Conservation (phyloP, 495 filamentous ascomycete species). For the Parachaetomium inaequale region DNA sequence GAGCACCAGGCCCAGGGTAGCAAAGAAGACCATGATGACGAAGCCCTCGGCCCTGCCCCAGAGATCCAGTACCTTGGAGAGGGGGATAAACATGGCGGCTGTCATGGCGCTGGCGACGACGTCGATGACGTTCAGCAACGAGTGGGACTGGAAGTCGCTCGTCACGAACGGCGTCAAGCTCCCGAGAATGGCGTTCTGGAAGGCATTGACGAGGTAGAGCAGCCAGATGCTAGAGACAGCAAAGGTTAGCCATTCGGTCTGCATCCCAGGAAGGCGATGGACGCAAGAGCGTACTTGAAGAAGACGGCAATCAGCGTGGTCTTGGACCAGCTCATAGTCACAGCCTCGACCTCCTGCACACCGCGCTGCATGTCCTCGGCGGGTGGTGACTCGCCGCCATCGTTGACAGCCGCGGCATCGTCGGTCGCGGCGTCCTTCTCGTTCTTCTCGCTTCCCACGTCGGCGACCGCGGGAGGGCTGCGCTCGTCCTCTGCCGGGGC, state of each 20-base stretch:
- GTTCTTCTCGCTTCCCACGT: conserved; percentile 2
- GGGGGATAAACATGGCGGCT: conserved; percentile 30
- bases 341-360: conserved; percentile 43
- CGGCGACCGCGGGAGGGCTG: neutral
- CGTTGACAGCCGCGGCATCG: neutral
- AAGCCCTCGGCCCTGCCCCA: conserved; percentile 35
- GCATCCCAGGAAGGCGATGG: neutral
- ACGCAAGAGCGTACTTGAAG: conserved; percentile 27
- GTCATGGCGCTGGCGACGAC: conserved; percentile 36
- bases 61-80: conserved; percentile 34
- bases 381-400: neutral
- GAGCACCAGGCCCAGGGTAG: conserved; percentile 28
- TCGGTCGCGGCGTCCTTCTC: neutral
- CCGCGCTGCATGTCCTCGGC: conserved; percentile 31
- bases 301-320: conserved; percentile 36
- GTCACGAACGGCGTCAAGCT: conserved; percentile 39
- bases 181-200: conserved; percentile 35
- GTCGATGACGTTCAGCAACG: conserved; percentile 49
- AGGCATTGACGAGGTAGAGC: conserved; percentile 38
- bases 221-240: conserved; percentile 24
- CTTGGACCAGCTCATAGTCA: conserved; percentile 42
- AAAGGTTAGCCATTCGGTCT: conserved; percentile 1
- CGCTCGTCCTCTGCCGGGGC: neutral
- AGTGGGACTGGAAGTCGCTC: conserved; percentile 52
- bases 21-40: conserved; percentile 21